These are phyloP conservation scores for Catharanthus roseus DNA, from an alignment of 257 asterid species.

Conservation along the genomic window DNA sequence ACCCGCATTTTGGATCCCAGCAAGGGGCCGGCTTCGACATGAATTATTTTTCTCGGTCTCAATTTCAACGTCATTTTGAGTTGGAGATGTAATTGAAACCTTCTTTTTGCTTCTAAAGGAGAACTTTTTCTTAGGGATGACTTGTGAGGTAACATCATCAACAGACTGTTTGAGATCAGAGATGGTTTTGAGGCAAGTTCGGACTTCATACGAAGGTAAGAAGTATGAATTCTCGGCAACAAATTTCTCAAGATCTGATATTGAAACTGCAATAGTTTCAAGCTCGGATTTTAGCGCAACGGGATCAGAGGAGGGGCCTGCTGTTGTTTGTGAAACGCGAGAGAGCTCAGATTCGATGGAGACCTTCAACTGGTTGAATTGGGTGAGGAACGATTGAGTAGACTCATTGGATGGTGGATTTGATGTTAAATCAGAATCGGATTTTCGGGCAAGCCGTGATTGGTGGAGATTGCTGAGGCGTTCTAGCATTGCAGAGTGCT, in stretches of 20 bases:
- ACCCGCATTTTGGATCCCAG: slow-evolving; percentile 19
- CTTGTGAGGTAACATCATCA: slow-evolving; percentile 48
- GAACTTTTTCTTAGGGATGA: slow-evolving; percentile 79
- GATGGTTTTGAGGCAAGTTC: slow-evolving; percentile 53
- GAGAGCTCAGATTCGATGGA: slow-evolving; percentile 58
- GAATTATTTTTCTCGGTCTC: slow-evolving; percentile 23
- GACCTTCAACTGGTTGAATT: slow-evolving; percentile 57
- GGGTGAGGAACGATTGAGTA: slow-evolving; percentile 55
- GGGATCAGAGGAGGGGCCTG: slow-evolving; percentile 25
- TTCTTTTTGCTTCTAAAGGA: slow-evolving; percentile 69
- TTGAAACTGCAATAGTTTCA: slow-evolving; percentile 41
- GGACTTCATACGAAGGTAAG: slow-evolving; percentile 73
- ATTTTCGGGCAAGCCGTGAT: slow-evolving; percentile 39
- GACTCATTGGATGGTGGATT: slow-evolving; percentile 28
- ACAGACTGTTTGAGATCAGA: slow-evolving; percentile 54
- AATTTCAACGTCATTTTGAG: slow-evolving; percentile 9
- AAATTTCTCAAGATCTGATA: slow-evolving; percentile 66
- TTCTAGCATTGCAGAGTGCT: slow-evolving; percentile 79
- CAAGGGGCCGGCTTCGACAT: background rate
- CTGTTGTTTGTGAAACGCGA: slow-evolving; percentile 33
- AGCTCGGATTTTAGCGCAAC: slow-evolving; percentile 41
- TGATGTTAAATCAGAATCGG: slow-evolving; percentile 24
- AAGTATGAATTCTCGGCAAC: slow-evolving; percentile 68
- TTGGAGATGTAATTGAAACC: slow-evolving; percentile 7
- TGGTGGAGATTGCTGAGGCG: slow-evolving; percentile 74